Evolutionary conservation across 345 rosid genomes (phyloP).

Genomic region (Carallia pectinifolia): DNA sequence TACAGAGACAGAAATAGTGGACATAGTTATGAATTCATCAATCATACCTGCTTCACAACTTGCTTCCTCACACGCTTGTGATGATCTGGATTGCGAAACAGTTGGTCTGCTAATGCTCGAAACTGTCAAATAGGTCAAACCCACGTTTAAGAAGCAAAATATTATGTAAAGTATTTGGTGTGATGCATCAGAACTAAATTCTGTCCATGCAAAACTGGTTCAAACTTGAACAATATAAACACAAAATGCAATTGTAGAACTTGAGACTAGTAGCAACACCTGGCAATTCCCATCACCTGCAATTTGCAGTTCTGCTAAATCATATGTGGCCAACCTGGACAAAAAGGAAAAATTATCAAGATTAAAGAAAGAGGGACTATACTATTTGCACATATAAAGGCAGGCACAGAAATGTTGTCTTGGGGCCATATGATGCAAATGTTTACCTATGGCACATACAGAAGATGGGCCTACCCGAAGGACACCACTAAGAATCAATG

Average conservation of each 20-base stretch:
- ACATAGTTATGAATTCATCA: background rate
- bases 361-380: conserved; percentile 11
- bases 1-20: background rate
- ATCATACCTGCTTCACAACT: conserved; percentile 75
- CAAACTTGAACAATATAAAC: background rate
- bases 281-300: conserved; percentile 99
- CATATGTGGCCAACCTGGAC: conserved; percentile 76
- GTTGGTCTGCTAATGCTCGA: conserved; percentile 94
- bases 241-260: background rate
- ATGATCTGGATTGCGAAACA: conserved; percentile 73
- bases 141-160: background rate
- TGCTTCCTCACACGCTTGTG: conserved; percentile 81
- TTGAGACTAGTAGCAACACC: conserved; percentile 35
- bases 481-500: background rate
- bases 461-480: conserved; percentile 1
- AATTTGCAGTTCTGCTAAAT: conserved; percentile 75
- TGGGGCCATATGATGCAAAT: conserved; percentile 2
- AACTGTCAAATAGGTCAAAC: conserved; percentile 43
- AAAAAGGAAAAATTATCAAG: conserved; percentile 12
- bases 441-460: background rate
- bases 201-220: background rate
- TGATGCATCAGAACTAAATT: background rate
- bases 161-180: background rate
- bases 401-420: background rate
- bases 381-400: background rate